Percentiles rank a stretch among this genome's conserved stretches.
phyloP scores from a whole-genome alignment of 805 yeast genomes.

The Candida wancherniae region DNA sequence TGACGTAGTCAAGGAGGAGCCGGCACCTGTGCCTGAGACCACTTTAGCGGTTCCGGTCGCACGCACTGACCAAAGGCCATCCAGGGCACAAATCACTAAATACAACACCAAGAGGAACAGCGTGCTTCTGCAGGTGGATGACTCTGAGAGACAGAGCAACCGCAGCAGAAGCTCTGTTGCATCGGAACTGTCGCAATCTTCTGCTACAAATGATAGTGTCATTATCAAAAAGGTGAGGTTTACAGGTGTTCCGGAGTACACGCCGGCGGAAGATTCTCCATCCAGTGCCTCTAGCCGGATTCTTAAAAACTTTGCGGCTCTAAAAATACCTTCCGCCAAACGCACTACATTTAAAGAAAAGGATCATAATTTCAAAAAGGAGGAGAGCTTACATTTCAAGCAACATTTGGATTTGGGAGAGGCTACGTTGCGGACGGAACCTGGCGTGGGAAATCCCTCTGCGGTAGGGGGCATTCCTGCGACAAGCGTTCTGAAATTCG shows the following conservation, averaged over 20 bases:
- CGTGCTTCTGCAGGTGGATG: constrained; percentile 14
- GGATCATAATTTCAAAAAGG: constrained; percentile 35
- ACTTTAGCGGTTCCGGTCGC: background rate
- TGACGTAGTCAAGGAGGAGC: too few relatives aligned
- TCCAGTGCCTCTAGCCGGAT: constrained; percentile 34
- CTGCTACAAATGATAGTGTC: constrained; percentile 6
- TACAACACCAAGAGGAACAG: constrained; percentile 25
- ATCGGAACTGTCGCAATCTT: constrained; percentile 12
- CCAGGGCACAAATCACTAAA: constrained; percentile 16
- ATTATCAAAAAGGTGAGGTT: constrained; percentile 45
- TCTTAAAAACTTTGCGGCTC: constrained; percentile 36
- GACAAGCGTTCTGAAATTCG: constrained; percentile 10
- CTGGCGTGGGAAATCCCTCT: background rate
- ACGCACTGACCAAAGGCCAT: constrained; percentile 4
- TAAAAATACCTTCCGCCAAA: constrained; percentile 15
- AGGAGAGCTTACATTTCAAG: constrained; percentile 35
- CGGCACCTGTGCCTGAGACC: background rate
- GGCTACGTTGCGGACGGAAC: background rate
- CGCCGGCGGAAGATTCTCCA: constrained; percentile 54
- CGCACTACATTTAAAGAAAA: constrained; percentile 24
- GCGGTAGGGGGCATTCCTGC: background rate
- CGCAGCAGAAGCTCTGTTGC: constrained; percentile 2
- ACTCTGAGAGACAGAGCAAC: constrained; percentile 3
- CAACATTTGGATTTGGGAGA: constrained; percentile 12
- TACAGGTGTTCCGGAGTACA: constrained; percentile 47